Conservation (phyloP, 2,329 filamentous ascomycete species). For the Penicillium fuscoglaucum region DNA sequence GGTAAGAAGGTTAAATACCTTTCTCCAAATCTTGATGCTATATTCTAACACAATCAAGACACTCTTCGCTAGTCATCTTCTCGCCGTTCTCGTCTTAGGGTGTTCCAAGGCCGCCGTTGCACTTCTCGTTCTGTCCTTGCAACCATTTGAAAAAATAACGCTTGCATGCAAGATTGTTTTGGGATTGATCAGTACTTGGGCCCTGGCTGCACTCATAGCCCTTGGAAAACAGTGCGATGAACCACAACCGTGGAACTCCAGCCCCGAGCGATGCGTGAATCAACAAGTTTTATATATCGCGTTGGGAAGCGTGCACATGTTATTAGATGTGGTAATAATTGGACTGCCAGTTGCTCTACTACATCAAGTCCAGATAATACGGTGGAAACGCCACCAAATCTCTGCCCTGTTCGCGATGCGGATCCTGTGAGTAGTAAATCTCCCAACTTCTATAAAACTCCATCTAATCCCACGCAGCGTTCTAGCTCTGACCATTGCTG, state of each 20-base stretch:
- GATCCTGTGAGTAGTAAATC: slow-evolving; percentile 5
- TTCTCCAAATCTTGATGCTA: fast-evolving
- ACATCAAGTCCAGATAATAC: slow-evolving; percentile 14
- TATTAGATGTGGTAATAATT: slow-evolving; percentile 12
- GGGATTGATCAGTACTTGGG: slow-evolving; percentile 6
- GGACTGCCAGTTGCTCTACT: slow-evolving; percentile 8
- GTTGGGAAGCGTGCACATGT: neutral
- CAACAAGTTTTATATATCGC: slow-evolving; percentile 12
- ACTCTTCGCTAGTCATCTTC: slow-evolving; percentile 10
- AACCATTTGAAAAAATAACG: slow-evolving; percentile 8
- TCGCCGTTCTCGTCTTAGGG: slow-evolving; percentile 8
- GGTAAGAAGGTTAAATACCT: too few relatives aligned
- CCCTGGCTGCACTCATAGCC: slow-evolving; percentile 5
- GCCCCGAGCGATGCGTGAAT: slow-evolving; percentile 7
- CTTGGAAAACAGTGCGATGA: slow-evolving; percentile 10
- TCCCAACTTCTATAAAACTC: neutral
- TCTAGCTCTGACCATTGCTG: slow-evolving; percentile 10
- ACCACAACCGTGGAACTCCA: slow-evolving; percentile 7
- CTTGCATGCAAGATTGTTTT: slow-evolving; percentile 9
- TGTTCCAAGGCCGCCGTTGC: slow-evolving; percentile 14
- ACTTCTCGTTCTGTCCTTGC: slow-evolving; percentile 8
- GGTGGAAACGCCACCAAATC: slow-evolving; percentile 11
- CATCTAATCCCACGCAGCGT: slow-evolving; percentile 7
- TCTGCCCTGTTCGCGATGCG: slow-evolving; percentile 13
- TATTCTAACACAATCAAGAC: neutral